These are phyloP conservation scores for Blastomyces parvus DNA, from an alignment of 2,329 filamentous ascomycete genomes.

Conservation along the genomic window DNA sequence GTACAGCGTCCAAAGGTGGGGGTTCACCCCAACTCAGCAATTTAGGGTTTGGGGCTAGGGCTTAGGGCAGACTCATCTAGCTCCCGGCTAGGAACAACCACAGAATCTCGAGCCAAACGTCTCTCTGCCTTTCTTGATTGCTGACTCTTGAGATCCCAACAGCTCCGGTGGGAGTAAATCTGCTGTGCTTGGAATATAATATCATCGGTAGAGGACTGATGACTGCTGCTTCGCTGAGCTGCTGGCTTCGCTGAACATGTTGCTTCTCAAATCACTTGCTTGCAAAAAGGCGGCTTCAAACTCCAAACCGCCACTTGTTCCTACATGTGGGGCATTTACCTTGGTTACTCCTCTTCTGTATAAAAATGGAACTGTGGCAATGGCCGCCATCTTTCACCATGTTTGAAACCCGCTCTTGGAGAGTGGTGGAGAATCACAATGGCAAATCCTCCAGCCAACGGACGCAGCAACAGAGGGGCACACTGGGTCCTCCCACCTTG, in stretches of 20 bases:
- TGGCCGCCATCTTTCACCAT: background rate
- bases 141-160: no score
- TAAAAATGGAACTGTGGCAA: background rate
- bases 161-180: no score
- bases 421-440: background rate
- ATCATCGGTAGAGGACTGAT: no score
- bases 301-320: background rate
- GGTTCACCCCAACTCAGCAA: background rate
- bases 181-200: no score
- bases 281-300: background rate
- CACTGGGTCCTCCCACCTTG: background rate
- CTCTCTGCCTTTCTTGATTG: no score
- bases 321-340: background rate
- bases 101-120: no score
- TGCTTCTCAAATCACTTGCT: background rate
- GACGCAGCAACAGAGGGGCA: background rate
- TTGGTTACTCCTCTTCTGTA: background rate
- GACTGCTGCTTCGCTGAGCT: no score
- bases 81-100: no score
- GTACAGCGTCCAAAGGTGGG: constrained; percentile 9
- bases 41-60: constrained; percentile 9
- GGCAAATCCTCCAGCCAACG: background rate
- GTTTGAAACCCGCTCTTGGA: background rate
- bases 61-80: background rate
- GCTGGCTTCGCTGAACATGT: background rate